Conservation (phyloP, 1,139 yeast species). For the Tardiomyces depauwii region DNA sequence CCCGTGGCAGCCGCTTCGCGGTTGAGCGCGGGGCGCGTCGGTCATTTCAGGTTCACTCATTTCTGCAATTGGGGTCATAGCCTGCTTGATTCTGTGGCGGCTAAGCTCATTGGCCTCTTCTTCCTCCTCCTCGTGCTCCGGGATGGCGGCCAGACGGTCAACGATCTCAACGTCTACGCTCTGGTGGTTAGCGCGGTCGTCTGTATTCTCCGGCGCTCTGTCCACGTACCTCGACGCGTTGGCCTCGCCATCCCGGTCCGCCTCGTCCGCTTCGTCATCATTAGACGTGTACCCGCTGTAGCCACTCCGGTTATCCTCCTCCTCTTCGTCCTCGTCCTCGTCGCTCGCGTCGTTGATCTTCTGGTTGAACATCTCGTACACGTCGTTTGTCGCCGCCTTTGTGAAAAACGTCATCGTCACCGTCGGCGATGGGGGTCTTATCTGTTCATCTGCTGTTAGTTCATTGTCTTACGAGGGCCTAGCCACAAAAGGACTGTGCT, state of each 20-base stretch:
- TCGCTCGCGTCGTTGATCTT: slow-evolving; percentile 15
- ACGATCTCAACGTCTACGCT: background rate
- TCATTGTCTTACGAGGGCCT: too few relatives aligned
- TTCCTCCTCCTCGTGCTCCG: background rate
- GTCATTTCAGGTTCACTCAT: background rate
- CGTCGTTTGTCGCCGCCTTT: slow-evolving; percentile 65
- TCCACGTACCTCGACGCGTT: too few relatives aligned
- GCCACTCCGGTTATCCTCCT: slow-evolving; percentile 17
- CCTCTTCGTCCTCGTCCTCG: slow-evolving; percentile 1
- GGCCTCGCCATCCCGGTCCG: too few relatives aligned
- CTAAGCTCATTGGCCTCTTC: background rate
- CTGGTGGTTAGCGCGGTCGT: background rate
- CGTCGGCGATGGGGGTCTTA: slow-evolving; percentile 11
- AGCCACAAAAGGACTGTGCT: too few relatives aligned
- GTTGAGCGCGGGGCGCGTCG: background rate
- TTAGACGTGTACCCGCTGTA: slow-evolving; percentile 26
- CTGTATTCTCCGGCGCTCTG: slow-evolving; percentile 3
- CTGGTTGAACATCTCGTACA: slow-evolving; percentile 64
- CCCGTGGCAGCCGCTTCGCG: too few relatives aligned
- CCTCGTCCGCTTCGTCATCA: slow-evolving; percentile 8
- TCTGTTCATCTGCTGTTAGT: too few relatives aligned
- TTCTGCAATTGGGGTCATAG: background rate
- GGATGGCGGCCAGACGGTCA: background rate
- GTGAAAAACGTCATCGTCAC: slow-evolving; percentile 78
- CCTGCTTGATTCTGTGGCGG: background rate